A percentile compares a stretch with the other conserved stretches of the same genome.
Evolutionary conservation across 2,329 filamentous ascomycete genomes (phyloP).

Genomic region (Gnomoniopsis sp.): DNA sequence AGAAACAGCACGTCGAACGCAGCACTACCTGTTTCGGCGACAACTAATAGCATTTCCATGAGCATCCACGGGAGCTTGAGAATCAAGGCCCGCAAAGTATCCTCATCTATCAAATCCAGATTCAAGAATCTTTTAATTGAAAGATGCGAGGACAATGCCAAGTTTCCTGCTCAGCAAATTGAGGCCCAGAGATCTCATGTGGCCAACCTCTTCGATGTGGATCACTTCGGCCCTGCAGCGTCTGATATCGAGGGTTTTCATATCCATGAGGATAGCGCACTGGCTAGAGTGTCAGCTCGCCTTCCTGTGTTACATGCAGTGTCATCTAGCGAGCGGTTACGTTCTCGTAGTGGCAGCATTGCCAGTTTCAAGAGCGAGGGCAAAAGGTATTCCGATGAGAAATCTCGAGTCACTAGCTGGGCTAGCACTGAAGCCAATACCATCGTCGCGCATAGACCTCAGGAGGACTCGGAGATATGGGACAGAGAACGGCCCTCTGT

Average conservation of each 20-base stretch:
- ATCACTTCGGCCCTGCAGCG: slow-evolving; percentile 9
- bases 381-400: slow-evolving; percentile 42
- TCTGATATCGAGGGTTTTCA: slow-evolving; percentile 16
- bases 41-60: slow-evolving; percentile 13
- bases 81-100: slow-evolving; percentile 58
- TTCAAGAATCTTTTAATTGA: slow-evolving; percentile 56
- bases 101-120: slow-evolving; percentile 57
- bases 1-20: slow-evolving; percentile 39
- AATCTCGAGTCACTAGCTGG: slow-evolving; percentile 72
- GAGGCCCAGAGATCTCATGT: slow-evolving; percentile 37
- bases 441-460: slow-evolving; percentile 42
- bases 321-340: slow-evolving; percentile 42
- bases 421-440: slow-evolving; percentile 59
- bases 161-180: slow-evolving; percentile 51
- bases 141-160: slow-evolving; percentile 30
- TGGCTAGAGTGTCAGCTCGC: slow-evolving; percentile 47
- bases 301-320: slow-evolving; percentile 49
- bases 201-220: slow-evolving; percentile 19
- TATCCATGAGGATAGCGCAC: slow-evolving; percentile 11
- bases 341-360: slow-evolving; percentile 53
- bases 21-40: slow-evolving; percentile 1
- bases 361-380: slow-evolving; percentile 42
- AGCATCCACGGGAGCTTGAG: slow-evolving; percentile 37
- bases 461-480: slow-evolving; percentile 37
- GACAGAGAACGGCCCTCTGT: slow-evolving; percentile 58